These are phyloP conservation scores for Ceratobasidium sp. DNA, from an alignment of 1,284 basidiomycete genomes.

Conservation along the genomic window DNA sequence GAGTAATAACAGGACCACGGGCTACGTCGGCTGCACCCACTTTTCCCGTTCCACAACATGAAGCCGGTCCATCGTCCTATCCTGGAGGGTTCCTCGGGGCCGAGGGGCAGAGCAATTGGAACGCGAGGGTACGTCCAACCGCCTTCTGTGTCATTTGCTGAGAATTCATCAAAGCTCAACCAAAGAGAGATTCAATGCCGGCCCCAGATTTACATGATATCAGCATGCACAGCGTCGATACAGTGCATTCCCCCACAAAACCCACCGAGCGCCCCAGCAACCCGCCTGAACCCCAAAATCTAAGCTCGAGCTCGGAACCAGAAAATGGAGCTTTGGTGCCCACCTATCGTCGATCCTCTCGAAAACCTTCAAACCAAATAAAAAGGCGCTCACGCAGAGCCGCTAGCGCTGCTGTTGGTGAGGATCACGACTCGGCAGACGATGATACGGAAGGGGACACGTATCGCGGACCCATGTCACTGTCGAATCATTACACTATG, in stretches of 20 bases:
- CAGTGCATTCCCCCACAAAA: background rate
- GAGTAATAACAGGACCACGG: background rate
- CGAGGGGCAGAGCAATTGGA: conserved; percentile 6
- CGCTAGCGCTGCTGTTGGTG: conserved; percentile 44
- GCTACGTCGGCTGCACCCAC: conserved; percentile 6
- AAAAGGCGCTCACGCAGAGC: conserved; percentile 15
- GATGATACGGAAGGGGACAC: conserved; percentile 40
- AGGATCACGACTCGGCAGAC: conserved; percentile 53
- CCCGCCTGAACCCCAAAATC: background rate
- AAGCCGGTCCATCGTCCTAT: conserved; percentile 14
- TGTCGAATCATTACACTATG: conserved; percentile 75
- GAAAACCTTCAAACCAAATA: conserved; percentile 55
- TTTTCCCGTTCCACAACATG: conserved; percentile 23
- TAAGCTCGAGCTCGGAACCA: conserved; percentile 5
- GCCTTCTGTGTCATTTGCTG: background rate
- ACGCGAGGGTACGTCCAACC: conserved; percentile 21
- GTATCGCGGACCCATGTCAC: conserved; percentile 56
- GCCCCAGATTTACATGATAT: conserved; percentile 22
- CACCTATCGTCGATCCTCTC: conserved; percentile 51
- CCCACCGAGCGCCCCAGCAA: background rate
- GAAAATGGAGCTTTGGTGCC: conserved; percentile 14
- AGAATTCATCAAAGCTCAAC: background rate
- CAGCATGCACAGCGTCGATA: conserved; percentile 34
- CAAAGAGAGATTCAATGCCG: conserved; percentile 32
- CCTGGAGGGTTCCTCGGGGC: conserved; percentile 20